Evolutionary conservation across 305 asterid genomes (phyloP).

Genomic region (Coffea humblotiana): DNA sequence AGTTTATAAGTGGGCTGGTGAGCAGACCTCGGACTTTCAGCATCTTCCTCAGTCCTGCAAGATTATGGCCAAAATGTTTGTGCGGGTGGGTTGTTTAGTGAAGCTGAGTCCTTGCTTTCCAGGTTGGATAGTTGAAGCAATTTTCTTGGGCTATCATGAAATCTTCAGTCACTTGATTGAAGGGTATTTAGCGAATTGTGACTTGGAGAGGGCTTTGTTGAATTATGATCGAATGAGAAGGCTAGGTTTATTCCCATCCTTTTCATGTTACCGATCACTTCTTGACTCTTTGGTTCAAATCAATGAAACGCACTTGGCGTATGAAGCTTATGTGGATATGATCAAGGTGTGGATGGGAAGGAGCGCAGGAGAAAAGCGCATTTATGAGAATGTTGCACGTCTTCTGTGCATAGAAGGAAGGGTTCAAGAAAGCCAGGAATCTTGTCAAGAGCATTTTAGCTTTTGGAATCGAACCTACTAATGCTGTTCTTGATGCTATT

Average conservation of each 20-base stretch:
- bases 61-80: conserved; percentile 78
- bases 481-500: conserved; percentile 43
- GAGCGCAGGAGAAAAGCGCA: conserved; percentile 34
- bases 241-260: conserved; percentile 54
- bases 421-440: conserved; percentile 80
- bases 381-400: conserved; percentile 55
- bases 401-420: conserved; percentile 64
- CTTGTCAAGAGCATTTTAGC: conserved; percentile 44
- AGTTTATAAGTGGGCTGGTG: conserved; percentile 60
- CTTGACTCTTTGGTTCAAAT: conserved; percentile 48
- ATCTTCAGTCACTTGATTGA: conserved; percentile 65
- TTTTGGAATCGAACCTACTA: conserved; percentile 50
- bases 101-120: conserved; percentile 65
- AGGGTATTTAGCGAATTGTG: conserved; percentile 55
- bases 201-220: conserved; percentile 52
- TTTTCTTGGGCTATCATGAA: conserved; percentile 65
- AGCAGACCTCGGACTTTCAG: conserved; percentile 44
- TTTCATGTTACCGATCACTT: conserved; percentile 49
- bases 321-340: conserved; percentile 52
- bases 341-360: conserved; percentile 40
- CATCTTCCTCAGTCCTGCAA: conserved; percentile 61
- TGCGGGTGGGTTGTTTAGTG: conserved; percentile 48
- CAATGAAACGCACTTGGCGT: conserved; percentile 46
- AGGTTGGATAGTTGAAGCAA: conserved; percentile 48
- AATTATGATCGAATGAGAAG: conserved; percentile 63